Conservation (phyloP, 2,329 filamentous ascomycete species). For the Xylaria sp. region DNA sequence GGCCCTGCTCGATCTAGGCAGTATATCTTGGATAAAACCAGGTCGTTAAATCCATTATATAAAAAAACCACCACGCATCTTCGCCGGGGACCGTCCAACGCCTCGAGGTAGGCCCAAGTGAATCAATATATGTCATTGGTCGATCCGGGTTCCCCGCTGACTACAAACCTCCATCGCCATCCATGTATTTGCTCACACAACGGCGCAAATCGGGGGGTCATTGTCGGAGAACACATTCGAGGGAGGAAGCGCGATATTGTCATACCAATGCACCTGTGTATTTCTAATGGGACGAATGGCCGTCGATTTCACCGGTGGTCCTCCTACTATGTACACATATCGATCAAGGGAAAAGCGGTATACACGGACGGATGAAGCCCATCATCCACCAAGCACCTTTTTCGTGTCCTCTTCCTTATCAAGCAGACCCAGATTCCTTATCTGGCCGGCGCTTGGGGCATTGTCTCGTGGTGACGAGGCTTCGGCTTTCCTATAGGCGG, state of each 20-base stretch:
- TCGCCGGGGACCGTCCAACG: neutral
- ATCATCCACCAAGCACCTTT: constrained; percentile 54
- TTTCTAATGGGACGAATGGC: constrained; percentile 7
- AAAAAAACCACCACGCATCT: neutral
- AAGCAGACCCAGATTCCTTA: constrained; percentile 83
- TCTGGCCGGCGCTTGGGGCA: constrained; percentile 81
- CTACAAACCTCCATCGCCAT: neutral
- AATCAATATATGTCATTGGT: neutral
- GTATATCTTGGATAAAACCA: too few species aligned
- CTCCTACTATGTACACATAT: constrained; percentile 35
- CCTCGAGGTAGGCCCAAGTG: neutral
- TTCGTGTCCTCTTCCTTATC: constrained; percentile 82
- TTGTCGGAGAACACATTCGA: neutral
- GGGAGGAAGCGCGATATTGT: neutral
- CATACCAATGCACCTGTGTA: constrained; percentile 11
- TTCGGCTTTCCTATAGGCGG: constrained; percentile 82
- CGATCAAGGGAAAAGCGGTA: constrained; percentile 22
- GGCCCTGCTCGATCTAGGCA: too few species aligned
- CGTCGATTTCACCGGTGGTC: constrained; percentile 30
- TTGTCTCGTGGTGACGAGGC: constrained; percentile 77
- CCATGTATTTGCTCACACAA: neutral
- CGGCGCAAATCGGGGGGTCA: neutral
- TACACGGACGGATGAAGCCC: constrained; percentile 9
- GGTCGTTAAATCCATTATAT: too few species aligned
- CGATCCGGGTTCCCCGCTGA: neutral